A percentile compares a stretch with the other conserved stretches of the same genome.
Evolutionary conservation across 2,329 filamentous ascomycete species (phyloP).

Genomic region (Diaporthe humulicola): DNA sequence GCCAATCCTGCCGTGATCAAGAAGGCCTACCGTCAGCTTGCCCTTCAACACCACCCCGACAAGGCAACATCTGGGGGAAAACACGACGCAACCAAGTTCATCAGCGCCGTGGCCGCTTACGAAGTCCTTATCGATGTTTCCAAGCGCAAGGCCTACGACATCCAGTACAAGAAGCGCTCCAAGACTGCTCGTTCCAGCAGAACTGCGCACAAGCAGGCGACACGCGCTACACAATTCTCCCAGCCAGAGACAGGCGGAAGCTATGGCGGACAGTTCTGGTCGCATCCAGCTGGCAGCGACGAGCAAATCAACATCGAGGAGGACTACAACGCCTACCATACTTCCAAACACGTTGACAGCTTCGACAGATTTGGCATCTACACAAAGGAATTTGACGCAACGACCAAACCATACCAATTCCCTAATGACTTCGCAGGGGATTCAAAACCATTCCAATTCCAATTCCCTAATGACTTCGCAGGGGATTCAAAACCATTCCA

Average conservation of each 20-base stretch:
- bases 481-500: no score
- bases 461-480: not conserved
- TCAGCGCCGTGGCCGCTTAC: not conserved
- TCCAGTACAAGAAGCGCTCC: not conserved
- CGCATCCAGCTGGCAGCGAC: not conserved
- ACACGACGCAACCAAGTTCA: not conserved
- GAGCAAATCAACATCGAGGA: not conserved
- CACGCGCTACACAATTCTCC: not conserved
- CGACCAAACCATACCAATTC: not conserved
- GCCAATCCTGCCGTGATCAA: not conserved
- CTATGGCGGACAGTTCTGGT: not conserved
- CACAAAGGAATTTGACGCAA: not conserved
- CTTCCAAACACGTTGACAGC: not conserved
- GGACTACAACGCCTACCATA: not conserved
- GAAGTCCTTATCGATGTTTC: not conserved
- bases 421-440: no score
- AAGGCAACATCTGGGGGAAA: not conserved
- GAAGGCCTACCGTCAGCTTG: not conserved
- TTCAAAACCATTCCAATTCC: no score
- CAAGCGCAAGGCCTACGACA: not conserved
- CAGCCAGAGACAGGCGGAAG: not conserved
- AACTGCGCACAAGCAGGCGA: not conserved
- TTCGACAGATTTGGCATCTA: not conserved
- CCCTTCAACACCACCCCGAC: not conserved
- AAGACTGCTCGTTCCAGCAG: not conserved